A percentile compares a stretch with the other conserved stretches of the same genome.
Evolutionary conservation across 768 basidiomycete species (phyloP).

Genomic region (Pisolithus albus): DNA sequence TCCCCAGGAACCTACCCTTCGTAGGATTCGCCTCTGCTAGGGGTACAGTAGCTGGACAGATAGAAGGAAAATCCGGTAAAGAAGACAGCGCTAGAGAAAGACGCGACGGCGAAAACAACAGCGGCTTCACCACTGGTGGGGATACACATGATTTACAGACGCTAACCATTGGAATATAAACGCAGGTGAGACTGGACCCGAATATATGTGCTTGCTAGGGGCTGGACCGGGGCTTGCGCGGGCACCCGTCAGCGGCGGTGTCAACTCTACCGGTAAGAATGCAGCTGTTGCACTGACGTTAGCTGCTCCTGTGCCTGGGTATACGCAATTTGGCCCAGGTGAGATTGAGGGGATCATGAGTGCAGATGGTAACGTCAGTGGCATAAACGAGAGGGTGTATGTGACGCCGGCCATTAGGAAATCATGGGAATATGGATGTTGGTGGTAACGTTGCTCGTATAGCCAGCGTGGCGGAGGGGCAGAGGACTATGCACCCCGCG

Average conservation of each 20-base stretch:
- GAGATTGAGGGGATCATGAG: not conserved
- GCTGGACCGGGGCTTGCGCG: not conserved
- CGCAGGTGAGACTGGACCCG: constrained; percentile 7
- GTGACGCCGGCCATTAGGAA: constrained; percentile 1
- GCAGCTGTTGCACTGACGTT: not conserved
- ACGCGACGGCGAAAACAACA: not conserved
- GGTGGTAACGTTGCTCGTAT: not conserved
- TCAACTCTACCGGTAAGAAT: not conserved
- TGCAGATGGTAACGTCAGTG: not conserved
- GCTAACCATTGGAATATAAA: not conserved
- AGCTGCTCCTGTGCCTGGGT: constrained; percentile 13
- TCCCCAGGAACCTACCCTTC: not conserved
- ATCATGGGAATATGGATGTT: constrained; percentile 5
- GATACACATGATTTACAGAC: not conserved
- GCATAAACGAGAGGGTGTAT: constrained; percentile 5
- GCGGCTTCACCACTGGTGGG: not conserved
- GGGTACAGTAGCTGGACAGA: too few species aligned
- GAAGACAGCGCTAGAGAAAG: not conserved
- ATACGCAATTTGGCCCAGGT: constrained; percentile 5
- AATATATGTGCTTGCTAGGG: constrained; percentile 20
- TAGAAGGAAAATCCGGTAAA: too few species aligned
- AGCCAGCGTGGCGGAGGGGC: not conserved
- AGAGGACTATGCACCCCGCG: not conserved
- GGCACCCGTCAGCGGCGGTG: constrained; percentile 3
- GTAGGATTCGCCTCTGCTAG: not conserved